These are phyloP conservation scores for Umbelopsis sp. DNA, from an alignment of 192 early-diverging fungal species.

Conservation along the genomic window DNA sequence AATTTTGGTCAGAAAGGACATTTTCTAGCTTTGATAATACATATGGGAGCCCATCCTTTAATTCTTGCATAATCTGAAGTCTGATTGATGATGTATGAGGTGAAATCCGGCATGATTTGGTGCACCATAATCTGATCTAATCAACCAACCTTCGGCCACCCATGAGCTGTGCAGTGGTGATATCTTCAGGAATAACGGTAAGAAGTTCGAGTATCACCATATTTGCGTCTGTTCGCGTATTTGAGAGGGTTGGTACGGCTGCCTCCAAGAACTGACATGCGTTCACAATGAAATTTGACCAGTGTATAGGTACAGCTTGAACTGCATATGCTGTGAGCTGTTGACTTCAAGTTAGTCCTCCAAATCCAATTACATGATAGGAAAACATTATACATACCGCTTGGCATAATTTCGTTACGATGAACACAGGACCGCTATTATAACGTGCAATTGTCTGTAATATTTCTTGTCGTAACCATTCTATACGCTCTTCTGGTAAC, in stretches of 20 bases:
- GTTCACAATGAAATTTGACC: slow-evolving; percentile 51
- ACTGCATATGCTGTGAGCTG: slow-evolving; percentile 55
- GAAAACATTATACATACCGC: slow-evolving; percentile 38
- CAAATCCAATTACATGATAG: background rate
- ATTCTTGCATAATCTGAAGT: slow-evolving; percentile 31
- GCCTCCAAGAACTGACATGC: slow-evolving; percentile 40
- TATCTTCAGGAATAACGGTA: slow-evolving; percentile 58
- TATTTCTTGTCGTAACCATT: slow-evolving; percentile 54
- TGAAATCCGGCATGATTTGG: background rate
- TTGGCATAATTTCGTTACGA: slow-evolving; percentile 55
- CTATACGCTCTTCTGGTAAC: slow-evolving; percentile 48
- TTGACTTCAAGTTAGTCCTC: background rate
- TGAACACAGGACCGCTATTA: slow-evolving; percentile 47
- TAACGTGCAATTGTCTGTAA: slow-evolving; percentile 47
- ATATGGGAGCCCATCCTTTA: slow-evolving; percentile 27
- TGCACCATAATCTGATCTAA: no score
- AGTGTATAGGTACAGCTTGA: slow-evolving; percentile 47
- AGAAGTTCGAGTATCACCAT: slow-evolving; percentile 51
- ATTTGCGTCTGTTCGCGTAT: slow-evolving; percentile 34
- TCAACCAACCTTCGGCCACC: slow-evolving; percentile 43
- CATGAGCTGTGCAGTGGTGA: slow-evolving; percentile 48
- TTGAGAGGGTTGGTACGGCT: slow-evolving; percentile 19
- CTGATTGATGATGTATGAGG: background rate
- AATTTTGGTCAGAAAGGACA: slow-evolving; percentile 26
- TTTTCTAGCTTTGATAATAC: slow-evolving; percentile 31